Conservation (phyloP, 108 stramenopile genomes). For the Skeletonema potamos region DNA sequence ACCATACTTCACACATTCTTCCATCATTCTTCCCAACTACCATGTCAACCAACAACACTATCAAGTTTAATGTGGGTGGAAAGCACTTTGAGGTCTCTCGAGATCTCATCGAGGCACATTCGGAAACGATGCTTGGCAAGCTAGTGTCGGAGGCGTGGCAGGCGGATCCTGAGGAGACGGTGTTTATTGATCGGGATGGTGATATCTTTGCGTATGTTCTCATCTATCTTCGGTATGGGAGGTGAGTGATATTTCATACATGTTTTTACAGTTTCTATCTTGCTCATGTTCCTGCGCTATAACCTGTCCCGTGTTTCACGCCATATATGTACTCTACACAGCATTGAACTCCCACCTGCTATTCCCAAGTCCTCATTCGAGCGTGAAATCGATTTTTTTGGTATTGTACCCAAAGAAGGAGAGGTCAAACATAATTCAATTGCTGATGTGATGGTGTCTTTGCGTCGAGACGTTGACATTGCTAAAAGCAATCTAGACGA, state of each 20-base stretch:
- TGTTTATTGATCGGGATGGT: conserved; percentile 22
- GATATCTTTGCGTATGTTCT: conserved; percentile 15
- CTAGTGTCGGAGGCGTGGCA: conserved; percentile 26
- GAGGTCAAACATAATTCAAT: neutral
- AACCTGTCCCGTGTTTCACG: too few relatives aligned
- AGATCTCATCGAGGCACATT: conserved; percentile 5
- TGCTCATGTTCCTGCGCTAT: too few relatives aligned
- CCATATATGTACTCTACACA: neutral
- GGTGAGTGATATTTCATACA: neutral
- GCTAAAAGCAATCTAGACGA: too few relatives aligned
- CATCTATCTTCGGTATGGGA: conserved; percentile 24
- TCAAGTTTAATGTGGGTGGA: conserved; percentile 25
- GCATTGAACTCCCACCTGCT: conserved; percentile 3
- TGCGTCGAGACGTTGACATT: too few relatives aligned
- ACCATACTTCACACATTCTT: neutral
- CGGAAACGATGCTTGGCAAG: conserved; percentile 20
- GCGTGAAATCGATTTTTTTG: conserved; percentile 13
- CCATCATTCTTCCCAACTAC: too few relatives aligned
- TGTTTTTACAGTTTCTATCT: neutral
- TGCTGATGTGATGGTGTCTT: neutral
- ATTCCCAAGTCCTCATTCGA: conserved; percentile 1
- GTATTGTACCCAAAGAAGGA: neutral
- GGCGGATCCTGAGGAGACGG: conserved; percentile 3
- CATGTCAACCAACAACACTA: conserved; percentile 8
- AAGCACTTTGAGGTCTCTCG: conserved; percentile 20